phyloP scores from a whole-genome alignment of 306 rosid genomes.

The Astragalus membranaceus region DNA sequence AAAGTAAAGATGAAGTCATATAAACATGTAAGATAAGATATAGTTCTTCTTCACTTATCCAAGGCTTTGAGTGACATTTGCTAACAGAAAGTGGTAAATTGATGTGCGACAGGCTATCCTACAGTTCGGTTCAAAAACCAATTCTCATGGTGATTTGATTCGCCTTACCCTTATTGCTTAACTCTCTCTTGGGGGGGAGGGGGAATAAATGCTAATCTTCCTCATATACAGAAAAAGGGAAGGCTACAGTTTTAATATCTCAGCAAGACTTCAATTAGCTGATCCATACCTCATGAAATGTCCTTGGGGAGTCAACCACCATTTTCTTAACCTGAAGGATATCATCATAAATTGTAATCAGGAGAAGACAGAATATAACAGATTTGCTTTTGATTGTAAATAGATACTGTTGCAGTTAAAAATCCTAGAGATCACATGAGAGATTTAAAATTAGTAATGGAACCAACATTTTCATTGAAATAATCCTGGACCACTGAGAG shows the following conservation, averaged over 20 bases:
- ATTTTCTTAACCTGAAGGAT: slow-evolving; percentile 68
- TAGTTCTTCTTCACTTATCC: background rate
- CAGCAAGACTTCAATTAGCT: slow-evolving; percentile 4
- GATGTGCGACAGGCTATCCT: background rate
- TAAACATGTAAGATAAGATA: background rate
- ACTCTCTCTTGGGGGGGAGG: background rate
- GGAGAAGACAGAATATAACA: slow-evolving; percentile 14
- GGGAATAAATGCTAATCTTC: background rate
- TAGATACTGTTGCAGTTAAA: background rate
- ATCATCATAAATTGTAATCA: slow-evolving; percentile 24
- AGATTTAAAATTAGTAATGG: slow-evolving; percentile 15
- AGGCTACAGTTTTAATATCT: background rate
- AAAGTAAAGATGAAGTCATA: background rate
- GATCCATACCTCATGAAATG: slow-evolving; percentile 80
- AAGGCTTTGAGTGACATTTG: slow-evolving; percentile 5
- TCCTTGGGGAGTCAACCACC: slow-evolving; percentile 93
- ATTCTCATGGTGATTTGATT: background rate
- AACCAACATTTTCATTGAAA: slow-evolving; percentile 68
- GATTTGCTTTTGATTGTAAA: background rate
- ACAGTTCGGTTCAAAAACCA: slow-evolving; percentile 1
- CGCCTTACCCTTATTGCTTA: background rate
- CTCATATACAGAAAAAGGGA: slow-evolving; percentile 5
- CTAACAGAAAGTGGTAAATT: background rate
- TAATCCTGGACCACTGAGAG: slow-evolving; percentile 97
- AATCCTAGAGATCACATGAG: background rate